These are phyloP conservation scores for Auxenochlorella pyrenoidosa DNA, from an alignment of 139 green algal species.

Conservation along the genomic window DNA sequence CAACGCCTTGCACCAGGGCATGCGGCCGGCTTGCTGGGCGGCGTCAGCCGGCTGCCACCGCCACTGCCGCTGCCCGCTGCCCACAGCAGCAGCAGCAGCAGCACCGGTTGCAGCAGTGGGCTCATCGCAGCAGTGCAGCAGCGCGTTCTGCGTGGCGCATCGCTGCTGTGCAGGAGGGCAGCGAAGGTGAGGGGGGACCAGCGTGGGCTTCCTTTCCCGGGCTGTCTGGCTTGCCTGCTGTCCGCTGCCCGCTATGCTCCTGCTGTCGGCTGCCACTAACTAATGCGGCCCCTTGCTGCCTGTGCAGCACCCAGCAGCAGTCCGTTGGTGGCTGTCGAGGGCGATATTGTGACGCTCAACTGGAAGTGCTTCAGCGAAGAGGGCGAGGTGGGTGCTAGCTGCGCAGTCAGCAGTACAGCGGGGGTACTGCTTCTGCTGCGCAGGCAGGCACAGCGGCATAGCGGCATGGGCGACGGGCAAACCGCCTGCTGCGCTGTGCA, in stretches of 20 bases:
- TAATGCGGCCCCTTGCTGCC: not conserved
- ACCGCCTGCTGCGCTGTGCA: no score
- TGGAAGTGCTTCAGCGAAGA: slow-evolving; percentile 63
- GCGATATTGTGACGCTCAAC: slow-evolving; percentile 71
- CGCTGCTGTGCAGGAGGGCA: not conserved
- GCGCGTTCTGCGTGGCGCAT: not conserved
- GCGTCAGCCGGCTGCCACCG: not conserved
- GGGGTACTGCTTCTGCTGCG: no score
- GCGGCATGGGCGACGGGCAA: no score
- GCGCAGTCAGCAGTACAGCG: no score
- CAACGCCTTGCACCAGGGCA: not conserved
- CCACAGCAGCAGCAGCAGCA: not conserved
- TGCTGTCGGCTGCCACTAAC: not conserved
- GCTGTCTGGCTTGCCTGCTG: not conserved
- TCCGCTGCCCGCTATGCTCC: no score
- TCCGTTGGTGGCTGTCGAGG: slow-evolving; percentile 51
- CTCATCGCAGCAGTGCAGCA: not conserved
- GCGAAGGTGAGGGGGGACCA: not conserved
- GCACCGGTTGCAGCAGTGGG: not conserved
- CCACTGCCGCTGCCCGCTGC: not conserved
- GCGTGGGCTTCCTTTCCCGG: not conserved
- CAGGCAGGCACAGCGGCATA: no score
- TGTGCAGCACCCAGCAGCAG: not conserved
- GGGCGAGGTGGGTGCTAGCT: slow-evolving; percentile 60
- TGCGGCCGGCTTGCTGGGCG: not conserved